Conservation (phyloP, 306 rosid species). For the Begonia peltatifolia region DNA sequence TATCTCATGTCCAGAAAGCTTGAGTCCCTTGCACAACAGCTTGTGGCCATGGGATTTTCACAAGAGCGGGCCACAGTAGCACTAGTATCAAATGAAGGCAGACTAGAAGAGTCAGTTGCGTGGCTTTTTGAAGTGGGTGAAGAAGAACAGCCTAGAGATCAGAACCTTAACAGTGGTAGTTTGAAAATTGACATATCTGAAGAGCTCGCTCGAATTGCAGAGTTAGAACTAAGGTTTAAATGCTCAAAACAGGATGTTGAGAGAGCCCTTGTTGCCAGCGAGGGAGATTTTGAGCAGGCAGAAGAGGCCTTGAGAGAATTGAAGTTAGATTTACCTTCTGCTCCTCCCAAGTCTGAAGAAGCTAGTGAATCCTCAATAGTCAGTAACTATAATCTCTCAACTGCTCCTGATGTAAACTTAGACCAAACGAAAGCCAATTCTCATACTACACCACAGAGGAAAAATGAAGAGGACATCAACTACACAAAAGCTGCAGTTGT, state of each 20-base stretch:
- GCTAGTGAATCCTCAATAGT: conserved; percentile 48
- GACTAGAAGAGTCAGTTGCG: conserved; percentile 74
- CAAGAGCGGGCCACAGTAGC: conserved; percentile 86
- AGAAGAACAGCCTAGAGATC: conserved; percentile 44
- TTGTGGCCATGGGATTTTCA: conserved; percentile 84
- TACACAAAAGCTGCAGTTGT: conserved; percentile 47
- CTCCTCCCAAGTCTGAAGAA: conserved; percentile 66
- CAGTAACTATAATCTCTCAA: conserved; percentile 47
- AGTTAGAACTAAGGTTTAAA: conserved; percentile 41
- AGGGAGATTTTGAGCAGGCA: conserved; percentile 87
- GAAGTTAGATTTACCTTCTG: conserved; percentile 35
- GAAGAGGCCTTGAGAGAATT: conserved; percentile 50
- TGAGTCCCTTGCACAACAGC: conserved; percentile 78
- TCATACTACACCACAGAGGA: conserved; percentile 39
- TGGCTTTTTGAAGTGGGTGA: conserved; percentile 74
- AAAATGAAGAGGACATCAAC: conserved; percentile 66
- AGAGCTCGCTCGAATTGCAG: conserved; percentile 65
- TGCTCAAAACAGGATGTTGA: conserved; percentile 94
- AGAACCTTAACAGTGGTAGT: conserved; percentile 27
- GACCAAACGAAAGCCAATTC: conserved; percentile 39
- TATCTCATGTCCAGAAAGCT: conserved; percentile 93
- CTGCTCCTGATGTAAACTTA: conserved; percentile 30
- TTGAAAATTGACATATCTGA: conserved; percentile 96
- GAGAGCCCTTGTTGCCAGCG: conserved; percentile 67
- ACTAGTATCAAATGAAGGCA: conserved; percentile 74